phyloP scores from a whole-genome alignment of 345 rosid genomes.

The Pseudoturritis turrita region DNA sequence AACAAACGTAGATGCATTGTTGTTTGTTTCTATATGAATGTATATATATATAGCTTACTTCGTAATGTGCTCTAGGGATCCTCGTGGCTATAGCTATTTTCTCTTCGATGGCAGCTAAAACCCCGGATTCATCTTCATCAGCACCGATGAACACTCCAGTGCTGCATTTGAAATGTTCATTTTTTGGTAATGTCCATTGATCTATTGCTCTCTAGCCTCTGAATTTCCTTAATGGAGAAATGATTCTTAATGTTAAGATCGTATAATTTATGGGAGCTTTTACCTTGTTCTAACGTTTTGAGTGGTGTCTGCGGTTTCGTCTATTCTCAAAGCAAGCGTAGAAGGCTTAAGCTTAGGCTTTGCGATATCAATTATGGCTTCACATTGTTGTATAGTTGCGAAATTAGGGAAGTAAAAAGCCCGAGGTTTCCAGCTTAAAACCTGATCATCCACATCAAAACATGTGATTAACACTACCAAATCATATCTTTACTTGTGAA shows the following conservation, averaged over 20 bases:
- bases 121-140: constrained; percentile 45
- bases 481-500: background rate
- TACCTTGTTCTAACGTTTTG: constrained; percentile 72
- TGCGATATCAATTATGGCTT: constrained; percentile 44
- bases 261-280: background rate
- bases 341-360: constrained; percentile 52
- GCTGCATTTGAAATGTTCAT: constrained; percentile 31
- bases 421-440: constrained; percentile 71
- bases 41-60: constrained; percentile 35
- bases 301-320: constrained; percentile 44
- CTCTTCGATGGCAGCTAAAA: constrained; percentile 51
- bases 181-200: background rate
- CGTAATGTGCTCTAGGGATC: constrained; percentile 51
- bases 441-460: constrained; percentile 33
- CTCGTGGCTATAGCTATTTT: constrained; percentile 58
- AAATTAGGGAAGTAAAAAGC: constrained; percentile 56
- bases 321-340: constrained; percentile 46
- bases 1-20: no score
- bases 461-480: background rate
- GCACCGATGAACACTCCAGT: constrained; percentile 52
- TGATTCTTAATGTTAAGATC: background rate
- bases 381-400: constrained; percentile 56
- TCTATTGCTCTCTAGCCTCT: background rate
- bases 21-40: no score
- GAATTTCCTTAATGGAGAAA: background rate